Percentiles rank a stretch among this genome's conserved stretches.
phyloP scores from a whole-genome alignment of 805 yeast genomes.

The Saturnispora zaruensis region DNA sequence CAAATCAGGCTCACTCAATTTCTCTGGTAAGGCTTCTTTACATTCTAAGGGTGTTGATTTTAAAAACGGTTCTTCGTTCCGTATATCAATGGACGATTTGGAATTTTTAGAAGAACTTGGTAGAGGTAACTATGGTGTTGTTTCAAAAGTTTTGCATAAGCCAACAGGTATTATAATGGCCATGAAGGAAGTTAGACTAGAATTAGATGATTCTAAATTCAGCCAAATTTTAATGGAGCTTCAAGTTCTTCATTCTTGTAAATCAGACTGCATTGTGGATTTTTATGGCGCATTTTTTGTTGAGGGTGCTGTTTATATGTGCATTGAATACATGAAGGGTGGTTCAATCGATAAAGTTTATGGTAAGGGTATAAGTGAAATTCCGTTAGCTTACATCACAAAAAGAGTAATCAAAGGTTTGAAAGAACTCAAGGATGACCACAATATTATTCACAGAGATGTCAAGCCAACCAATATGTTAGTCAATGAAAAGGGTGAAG shows the following conservation, averaged over 20 bases:
- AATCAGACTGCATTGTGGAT: conserved; percentile 85
- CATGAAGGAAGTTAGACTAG: conserved; percentile 92
- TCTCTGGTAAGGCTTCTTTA: conserved; percentile 87
- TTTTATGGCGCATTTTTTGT: conserved; percentile 96
- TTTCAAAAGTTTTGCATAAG: conserved; percentile 82
- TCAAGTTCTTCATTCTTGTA: conserved; percentile 86
- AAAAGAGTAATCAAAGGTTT: conserved; percentile 75
- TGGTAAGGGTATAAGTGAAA: conserved; percentile 66
- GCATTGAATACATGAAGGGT: conserved; percentile 97
- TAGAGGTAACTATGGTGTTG: conserved; percentile 94
- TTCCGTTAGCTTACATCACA: conserved; percentile 69
- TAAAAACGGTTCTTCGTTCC: conserved; percentile 76
- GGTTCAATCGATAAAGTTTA: conserved; percentile 87
- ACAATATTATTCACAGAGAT: conserved; percentile 91
- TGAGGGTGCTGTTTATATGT: conserved; percentile 97
- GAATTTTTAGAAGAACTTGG: conserved; percentile 84
- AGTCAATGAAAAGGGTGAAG: conserved; percentile 68
- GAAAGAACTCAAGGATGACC: conserved; percentile 76
- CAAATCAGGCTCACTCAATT: conserved; percentile 83
- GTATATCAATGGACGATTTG: conserved; percentile 77
- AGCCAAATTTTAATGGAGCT: conserved; percentile 94
- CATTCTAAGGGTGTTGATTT: conserved; percentile 91
- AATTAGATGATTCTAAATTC: conserved; percentile 87
- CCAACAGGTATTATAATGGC: conserved; percentile 94
- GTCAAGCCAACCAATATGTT: conserved; percentile 94